Conservation (phyloP, 169 alveolate species). For the Plasmodium knowlesi region DNA sequence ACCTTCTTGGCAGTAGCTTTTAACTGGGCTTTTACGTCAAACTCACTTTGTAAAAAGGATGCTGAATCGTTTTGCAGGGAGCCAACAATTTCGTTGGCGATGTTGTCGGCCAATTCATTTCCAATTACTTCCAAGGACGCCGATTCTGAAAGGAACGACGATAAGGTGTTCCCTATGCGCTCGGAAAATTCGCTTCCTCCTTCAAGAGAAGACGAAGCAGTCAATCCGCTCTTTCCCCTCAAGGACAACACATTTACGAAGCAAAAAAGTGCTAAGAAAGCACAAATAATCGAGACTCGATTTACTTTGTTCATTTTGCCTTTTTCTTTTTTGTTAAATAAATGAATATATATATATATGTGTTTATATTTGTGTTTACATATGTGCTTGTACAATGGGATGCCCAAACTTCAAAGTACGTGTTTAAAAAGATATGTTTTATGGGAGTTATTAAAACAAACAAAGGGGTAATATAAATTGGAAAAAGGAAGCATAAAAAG, state of each 20-base stretch:
- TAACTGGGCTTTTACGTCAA: conserved; percentile 40
- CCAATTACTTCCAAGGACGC: conserved; percentile 25
- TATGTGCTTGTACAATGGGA: not conserved
- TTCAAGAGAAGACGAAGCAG: conserved; percentile 28
- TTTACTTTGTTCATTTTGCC: conserved; percentile 57
- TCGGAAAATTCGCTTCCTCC: conserved; percentile 33
- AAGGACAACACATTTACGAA: conserved; percentile 51
- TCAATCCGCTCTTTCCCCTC: conserved; percentile 31
- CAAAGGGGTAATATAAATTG: not conserved
- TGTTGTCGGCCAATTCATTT: conserved; percentile 42
- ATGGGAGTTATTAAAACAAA: conserved; percentile 19
- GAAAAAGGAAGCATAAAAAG: conserved; percentile 7
- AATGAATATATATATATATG: not conserved
- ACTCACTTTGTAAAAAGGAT: conserved; percentile 59
- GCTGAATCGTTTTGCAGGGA: conserved; percentile 43
- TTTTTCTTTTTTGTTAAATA: not conserved
- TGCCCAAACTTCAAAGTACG: not conserved
- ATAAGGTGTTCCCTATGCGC: conserved; percentile 34
- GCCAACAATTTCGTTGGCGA: conserved; percentile 44
- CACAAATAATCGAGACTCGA: conserved; percentile 46
- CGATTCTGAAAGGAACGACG: conserved; percentile 36
- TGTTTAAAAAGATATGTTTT: not conserved
- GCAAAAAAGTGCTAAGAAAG: conserved; percentile 31
- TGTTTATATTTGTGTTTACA: not conserved
- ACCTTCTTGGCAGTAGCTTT: conserved; percentile 43